Evolutionary conservation across 2,329 filamentous ascomycete species (phyloP), one percentile per base, ranked within the genome.

Genomic region (Pseudofabraea citricarpa): DNA sequence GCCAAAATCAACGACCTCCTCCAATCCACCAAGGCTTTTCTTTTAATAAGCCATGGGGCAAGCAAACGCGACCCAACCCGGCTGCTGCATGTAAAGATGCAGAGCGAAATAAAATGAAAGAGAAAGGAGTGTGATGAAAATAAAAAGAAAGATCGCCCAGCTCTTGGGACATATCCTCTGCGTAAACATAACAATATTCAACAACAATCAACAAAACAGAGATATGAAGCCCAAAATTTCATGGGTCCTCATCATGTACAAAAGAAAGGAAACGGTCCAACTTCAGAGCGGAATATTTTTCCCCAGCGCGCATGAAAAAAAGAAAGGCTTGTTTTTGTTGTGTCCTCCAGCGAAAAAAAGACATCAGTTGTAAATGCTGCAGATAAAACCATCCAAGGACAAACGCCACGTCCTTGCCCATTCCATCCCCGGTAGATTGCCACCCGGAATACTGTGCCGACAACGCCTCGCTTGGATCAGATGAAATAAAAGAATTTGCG

Each of bases 281-380:
- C n/a, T 31, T 31, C 27, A 31, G 16, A 31, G 27, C 4, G n/a
- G n/a, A n/a, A n/a, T n/a, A n/a, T n/a, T n/a, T n/a, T n/a, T n/a
- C n/a, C n/a, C n/a, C n/a, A n/a, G n/a, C n/a, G n/a, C n/a, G n/a
- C n/a, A n/a, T n/a, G n/a, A n/a, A n/a, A n/a, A n/a, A n/a, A n/a
- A n/a, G n/a, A n/a, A n/a, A n/a, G n/a, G n/a, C n/a, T n/a, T n/a
- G 13, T 31, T 31, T 31, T 31, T 12, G 27, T 31, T 29, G 39
- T 48, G 40, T 47, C 44, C 44, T 45, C 43, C 23, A 36, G 26
- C 37, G 43, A 27, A 29, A 21, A 45, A 31, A 22, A 22, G 36
- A 40, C 18, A 13, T 21, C 36, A 40, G 41, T 49, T 55, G 49
- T 55, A 53, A 55, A 55, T 55, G 51, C 51, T 52, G 48, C 49